phyloP scores from a whole-genome alignment of 139 green algal species.

The Chlorella vulgaris region DNA sequence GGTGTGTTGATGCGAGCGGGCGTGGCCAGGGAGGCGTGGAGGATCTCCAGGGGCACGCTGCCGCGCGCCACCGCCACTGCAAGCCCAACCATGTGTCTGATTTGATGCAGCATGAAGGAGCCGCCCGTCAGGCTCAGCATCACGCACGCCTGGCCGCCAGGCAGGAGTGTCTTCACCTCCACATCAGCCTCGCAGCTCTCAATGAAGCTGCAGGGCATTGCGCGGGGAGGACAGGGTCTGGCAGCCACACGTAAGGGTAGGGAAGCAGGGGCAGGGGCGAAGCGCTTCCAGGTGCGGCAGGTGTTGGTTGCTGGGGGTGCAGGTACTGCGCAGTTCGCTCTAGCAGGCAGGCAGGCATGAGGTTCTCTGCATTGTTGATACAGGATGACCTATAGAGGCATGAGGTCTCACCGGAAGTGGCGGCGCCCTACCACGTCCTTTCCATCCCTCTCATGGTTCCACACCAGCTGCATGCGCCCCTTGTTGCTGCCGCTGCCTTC shows the following conservation, averaged over 20 bases:
- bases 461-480: slow-evolving; percentile 25
- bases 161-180: slow-evolving; percentile 44
- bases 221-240: background rate
- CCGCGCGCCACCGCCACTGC: slow-evolving; percentile 69
- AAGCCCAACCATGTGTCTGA: slow-evolving; percentile 79
- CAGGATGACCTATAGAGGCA: no score
- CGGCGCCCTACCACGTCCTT: slow-evolving; percentile 44
- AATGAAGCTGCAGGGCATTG: slow-evolving; percentile 18
- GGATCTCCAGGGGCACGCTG: slow-evolving; percentile 60
- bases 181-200: slow-evolving; percentile 18
- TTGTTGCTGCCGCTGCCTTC: background rate
- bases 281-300: background rate
- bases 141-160: slow-evolving; percentile 61
- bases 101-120: slow-evolving; percentile 84
- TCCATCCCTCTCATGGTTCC: slow-evolving; percentile 13
- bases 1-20: slow-evolving; percentile 70
- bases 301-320: no score
- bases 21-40: slow-evolving; percentile 65
- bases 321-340: no score
- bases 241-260: background rate
- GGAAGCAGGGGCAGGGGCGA: background rate
- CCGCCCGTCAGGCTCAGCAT: slow-evolving; percentile 48
- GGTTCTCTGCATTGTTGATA: no score
- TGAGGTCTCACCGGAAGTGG: slow-evolving; percentile 17
- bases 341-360: background rate